These are phyloP conservation scores for Niebla homalea DNA, from an alignment of 495 filamentous ascomycete genomes.

Conservation along the genomic window DNA sequence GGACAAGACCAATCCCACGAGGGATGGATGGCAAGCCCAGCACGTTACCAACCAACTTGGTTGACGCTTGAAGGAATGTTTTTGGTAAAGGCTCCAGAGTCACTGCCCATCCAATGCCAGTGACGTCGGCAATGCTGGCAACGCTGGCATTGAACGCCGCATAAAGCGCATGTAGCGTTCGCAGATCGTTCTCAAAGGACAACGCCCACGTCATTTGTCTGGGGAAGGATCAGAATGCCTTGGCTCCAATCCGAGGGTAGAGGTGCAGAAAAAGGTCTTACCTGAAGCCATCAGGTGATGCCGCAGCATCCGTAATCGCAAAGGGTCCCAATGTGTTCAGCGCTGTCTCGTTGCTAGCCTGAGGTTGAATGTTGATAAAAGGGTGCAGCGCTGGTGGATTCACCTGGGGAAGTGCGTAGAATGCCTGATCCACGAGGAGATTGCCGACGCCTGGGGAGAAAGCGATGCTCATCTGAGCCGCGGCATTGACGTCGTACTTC, in stretches of 20 bases:
- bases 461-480: background rate
- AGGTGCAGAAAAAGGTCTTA: background rate
- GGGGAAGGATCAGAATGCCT: background rate
- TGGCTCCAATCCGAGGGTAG: background rate
- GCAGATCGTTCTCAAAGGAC: slow-evolving; percentile 1
- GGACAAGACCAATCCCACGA: background rate
- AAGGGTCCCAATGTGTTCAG: background rate
- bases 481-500: slow-evolving; percentile 19
- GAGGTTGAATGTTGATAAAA: slow-evolving; percentile 1
- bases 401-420: background rate
- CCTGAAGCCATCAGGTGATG: background rate
- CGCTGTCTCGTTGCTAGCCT: background rate
- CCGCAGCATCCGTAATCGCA: background rate
- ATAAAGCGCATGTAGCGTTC: slow-evolving; percentile 14
- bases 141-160: slow-evolving; percentile 10
- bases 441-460: background rate
- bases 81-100: background rate
- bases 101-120: slow-evolving; percentile 14
- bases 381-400: background rate
- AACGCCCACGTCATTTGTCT: background rate
- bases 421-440: background rate
- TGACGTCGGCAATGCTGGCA: slow-evolving; percentile 5
- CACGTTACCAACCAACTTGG: slow-evolving; percentile 2
- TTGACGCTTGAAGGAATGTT: background rate
- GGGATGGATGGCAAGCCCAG: slow-evolving; percentile 7